Base-by-base conservation (phyloP, 768 basidiomycete genomes). In the button mushroom (Agaricus bisporus) region DNA sequence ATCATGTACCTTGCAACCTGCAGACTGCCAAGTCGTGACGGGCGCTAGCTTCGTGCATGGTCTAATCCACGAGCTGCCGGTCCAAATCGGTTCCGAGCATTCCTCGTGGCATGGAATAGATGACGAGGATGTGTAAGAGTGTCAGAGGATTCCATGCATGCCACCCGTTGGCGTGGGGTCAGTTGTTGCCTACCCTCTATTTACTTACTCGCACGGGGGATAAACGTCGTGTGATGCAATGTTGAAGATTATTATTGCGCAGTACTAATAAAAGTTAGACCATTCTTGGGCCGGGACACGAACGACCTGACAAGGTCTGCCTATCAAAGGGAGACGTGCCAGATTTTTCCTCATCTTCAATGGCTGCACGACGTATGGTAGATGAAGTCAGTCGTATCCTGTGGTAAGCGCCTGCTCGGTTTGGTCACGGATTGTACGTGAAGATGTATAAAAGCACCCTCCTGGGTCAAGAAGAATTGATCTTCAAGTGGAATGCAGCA, bases 251-350 rank as follows among this genome's bases (percentile, higher is more conserved):
- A 60, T 74, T 84, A 61, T 86, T 83, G 0, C 10, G 29, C 11
- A 84, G 84, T 6, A 85, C 56, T 1, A 79, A 79, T 72, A 3
- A 84, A 58, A 0, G 79, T 85, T 39, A 77, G 73, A 14, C 77
- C 74, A 58, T 85, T 78, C 22, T 11, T 41, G 12, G 76, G 78
- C 29, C 69, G 61, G 61, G n/a, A 85, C 80, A 9, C 83, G 79
- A 2, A 83, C 69, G 57, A 83, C 0, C 83, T 22, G 22, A 22
- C 84, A 5, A 74, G 75, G 20, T 75, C 68, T 82, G 79, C 57
- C 85, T 86, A 66, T 83, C 82, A 1, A 82, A 83, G 1, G 82
- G 83, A 50, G 71, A 76, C 5, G n/a, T n/a, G n/a, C n/a, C n/a
- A n/a, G n/a, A n/a, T 50, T 59, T 2, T 60, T 6, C 42, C 4